phyloP scores from a whole-genome alignment of 2,329 filamentous ascomycete species.

The Beauveria varroae region DNA sequence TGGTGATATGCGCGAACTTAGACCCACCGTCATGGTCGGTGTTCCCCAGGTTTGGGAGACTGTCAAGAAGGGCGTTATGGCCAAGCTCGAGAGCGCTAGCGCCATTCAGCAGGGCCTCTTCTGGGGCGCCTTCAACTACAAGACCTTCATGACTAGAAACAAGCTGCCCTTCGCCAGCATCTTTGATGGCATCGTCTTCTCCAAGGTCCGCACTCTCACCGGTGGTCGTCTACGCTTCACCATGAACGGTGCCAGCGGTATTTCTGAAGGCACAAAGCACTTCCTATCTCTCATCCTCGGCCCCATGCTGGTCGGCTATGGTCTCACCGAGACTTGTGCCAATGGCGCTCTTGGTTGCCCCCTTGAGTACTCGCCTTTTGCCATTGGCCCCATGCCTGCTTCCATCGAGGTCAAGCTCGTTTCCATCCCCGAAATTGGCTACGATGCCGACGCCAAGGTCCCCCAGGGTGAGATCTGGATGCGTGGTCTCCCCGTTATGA shows the following conservation, averaged over 20 bases:
- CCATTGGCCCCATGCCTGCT: slow-evolving; percentile 71
- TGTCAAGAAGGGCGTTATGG: slow-evolving; percentile 86
- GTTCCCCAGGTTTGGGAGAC: slow-evolving; percentile 97
- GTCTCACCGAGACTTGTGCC: slow-evolving; percentile 85
- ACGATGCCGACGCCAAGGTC: slow-evolving; percentile 63
- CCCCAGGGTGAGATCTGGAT: slow-evolving; percentile 93
- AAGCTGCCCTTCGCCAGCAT: slow-evolving; percentile 60
- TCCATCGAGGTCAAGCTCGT: slow-evolving; percentile 86
- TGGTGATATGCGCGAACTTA: slow-evolving; percentile 89
- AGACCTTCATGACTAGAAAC: slow-evolving; percentile 48
- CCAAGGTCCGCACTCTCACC: slow-evolving; percentile 82
- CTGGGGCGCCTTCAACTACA: slow-evolving; percentile 55
- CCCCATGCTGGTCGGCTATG: slow-evolving; percentile 92
- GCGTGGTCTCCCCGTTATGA: slow-evolving; percentile 66
- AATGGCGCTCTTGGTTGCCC: slow-evolving; percentile 80
- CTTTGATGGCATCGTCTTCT: slow-evolving; percentile 81
- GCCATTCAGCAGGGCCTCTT: slow-evolving; percentile 71
- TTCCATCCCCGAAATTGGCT: slow-evolving; percentile 81
- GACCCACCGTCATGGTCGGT: slow-evolving; percentile 83
- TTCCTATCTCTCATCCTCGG: slow-evolving; percentile 91
- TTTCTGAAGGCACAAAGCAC: slow-evolving; percentile 77
- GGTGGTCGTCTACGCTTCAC: slow-evolving; percentile 83
- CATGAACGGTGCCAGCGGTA: slow-evolving; percentile 89
- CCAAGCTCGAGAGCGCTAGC: slow-evolving; percentile 66
- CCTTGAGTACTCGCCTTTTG: slow-evolving; percentile 68